phyloP scores from a whole-genome alignment of 257 asterid species.

The Apocynum venetum region DNA sequence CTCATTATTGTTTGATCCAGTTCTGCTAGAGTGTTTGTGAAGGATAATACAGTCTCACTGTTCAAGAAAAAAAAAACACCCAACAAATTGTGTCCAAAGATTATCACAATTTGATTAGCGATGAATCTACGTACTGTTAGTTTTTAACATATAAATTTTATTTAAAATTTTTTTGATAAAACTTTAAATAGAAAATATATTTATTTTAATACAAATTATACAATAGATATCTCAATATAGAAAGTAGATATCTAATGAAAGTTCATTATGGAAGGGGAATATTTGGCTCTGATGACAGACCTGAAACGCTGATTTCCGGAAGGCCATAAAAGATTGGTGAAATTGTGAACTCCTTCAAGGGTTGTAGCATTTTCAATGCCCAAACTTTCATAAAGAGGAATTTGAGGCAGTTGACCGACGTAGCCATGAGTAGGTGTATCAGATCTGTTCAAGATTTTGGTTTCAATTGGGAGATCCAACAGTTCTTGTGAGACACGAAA shows the following conservation, averaged over 20 bases:
- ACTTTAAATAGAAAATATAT: too few species aligned
- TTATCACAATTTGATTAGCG: too few species aligned
- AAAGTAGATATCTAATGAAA: neutral
- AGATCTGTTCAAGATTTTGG: slow-evolving; percentile 41
- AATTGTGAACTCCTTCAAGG: slow-evolving; percentile 42
- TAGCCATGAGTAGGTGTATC: slow-evolving; percentile 50
- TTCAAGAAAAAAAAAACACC: neutral
- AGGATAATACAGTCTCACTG: slow-evolving; percentile 55
- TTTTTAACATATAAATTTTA: too few species aligned
- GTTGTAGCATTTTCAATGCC: slow-evolving; percentile 70
- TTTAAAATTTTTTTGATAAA: too few species aligned
- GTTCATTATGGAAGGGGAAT: too few species aligned
- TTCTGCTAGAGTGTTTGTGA: slow-evolving; percentile 45
- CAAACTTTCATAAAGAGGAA: slow-evolving; percentile 59
- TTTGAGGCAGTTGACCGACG: slow-evolving; percentile 58
- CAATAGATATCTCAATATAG: too few species aligned
- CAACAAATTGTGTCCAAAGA: slow-evolving; percentile 10
- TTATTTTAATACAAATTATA: too few species aligned
- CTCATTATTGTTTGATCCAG: slow-evolving; percentile 46
- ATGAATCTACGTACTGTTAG: too few species aligned
- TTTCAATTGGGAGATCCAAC: slow-evolving; percentile 50
- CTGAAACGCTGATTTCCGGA: slow-evolving; percentile 11
- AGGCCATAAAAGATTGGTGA: slow-evolving; percentile 65
- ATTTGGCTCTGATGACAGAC: neutral
- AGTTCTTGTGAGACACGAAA: slow-evolving; percentile 47